Evolutionary conservation across 352 stramenopile genomes (phyloP).

Genomic region (Salisapilia sapeloensis): DNA sequence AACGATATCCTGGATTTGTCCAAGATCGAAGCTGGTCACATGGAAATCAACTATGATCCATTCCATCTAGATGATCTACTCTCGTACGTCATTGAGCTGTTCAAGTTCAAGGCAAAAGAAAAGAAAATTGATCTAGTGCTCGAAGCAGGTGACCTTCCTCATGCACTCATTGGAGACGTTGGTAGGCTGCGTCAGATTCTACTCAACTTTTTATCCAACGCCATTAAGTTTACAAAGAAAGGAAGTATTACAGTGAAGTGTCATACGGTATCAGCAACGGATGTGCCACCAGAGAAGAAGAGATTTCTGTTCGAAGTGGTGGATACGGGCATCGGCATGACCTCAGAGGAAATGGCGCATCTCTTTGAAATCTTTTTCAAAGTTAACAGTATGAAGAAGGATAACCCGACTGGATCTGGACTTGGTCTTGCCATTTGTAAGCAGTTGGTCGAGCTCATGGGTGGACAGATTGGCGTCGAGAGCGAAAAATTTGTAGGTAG

Average conservation of each 20-base stretch:
- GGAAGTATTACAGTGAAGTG: slow-evolving; percentile 53
- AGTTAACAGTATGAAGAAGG: slow-evolving; percentile 41
- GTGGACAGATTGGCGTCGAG: slow-evolving; percentile 48
- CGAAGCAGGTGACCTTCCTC: slow-evolving; percentile 29
- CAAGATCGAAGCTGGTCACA: slow-evolving; percentile 83
- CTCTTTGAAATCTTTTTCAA: slow-evolving; percentile 54
- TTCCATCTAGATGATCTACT: slow-evolving; percentile 54
- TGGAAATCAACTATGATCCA: slow-evolving; percentile 61
- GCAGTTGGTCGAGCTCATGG: slow-evolving; percentile 54
- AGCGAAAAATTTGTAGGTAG: slow-evolving; percentile 42
- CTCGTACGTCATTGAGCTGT: slow-evolving; percentile 71
- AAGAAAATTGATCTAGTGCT: slow-evolving; percentile 70
- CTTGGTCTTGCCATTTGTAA: slow-evolving; percentile 61
- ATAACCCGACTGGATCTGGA: slow-evolving; percentile 45
- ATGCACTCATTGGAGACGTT: slow-evolving; percentile 39
- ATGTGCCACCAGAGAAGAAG: slow-evolving; percentile 28
- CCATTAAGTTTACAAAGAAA: slow-evolving; percentile 65
- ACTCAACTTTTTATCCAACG: slow-evolving; percentile 55
- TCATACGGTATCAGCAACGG: slow-evolving; percentile 28
- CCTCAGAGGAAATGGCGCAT: slow-evolving; percentile 36
- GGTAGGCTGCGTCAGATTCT: slow-evolving; percentile 50
- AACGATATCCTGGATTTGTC: slow-evolving; percentile 82
- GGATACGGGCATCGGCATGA: slow-evolving; percentile 52
- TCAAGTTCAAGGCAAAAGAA: slow-evolving; percentile 63
- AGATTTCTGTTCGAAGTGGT: slow-evolving; percentile 59